Evolutionary conservation across 208 protist genomes (phyloP), one percentile per base, ranked within the genome.

Genomic region (Trypanosoma rangeli): DNA sequence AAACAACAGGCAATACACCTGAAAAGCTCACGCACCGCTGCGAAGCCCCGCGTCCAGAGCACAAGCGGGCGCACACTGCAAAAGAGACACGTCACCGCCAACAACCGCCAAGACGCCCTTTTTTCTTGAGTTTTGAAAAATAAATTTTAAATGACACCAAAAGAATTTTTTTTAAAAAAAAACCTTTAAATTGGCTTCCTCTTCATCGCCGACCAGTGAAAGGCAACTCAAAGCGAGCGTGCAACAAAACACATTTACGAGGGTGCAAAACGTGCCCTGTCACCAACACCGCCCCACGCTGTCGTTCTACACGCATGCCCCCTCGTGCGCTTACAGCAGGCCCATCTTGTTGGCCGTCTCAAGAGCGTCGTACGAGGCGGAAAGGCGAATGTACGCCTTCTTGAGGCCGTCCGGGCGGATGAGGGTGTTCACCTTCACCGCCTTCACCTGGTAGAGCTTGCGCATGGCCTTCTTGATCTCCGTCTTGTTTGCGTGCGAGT

Each of bases 281-380:
- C 16, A 53, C n/a, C n/a, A 18, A 53, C 16, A 26, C 22, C 12
- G 49, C 49, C 18, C 49, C 49, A n/a, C 33, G 33, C 33, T 7
- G 33, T 46, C 33, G 33, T 7, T 7, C 33, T 3, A 10, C 15
- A 52, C 48, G 48, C 48, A 13, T 37, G n/a, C 26, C 31, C 52
- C 24, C 31, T 56, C 54, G 18, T 13, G 5, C 5, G 54, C 42
- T 86, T 97, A 97, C 37, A 95, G 64, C 48, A 98, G 82, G 71
- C 97, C 94, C 62, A 99, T 98, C 90, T 98, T 99, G 98, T 97
- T 99, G 72, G 98, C 98, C 76, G 99, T 96, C 55, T 99, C 98
- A 28, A 99, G 90, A 24, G 98, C 98, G 73, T 99, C 98, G 69
- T 96, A 74, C 44, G 97, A 92, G 60, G 86, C 79, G 31, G 90